Percentiles rank a stretch among this genome's conserved stretches.
These are phyloP conservation scores for Tricholoma saponaceum DNA, from an alignment of 768 basidiomycete species.

Conservation along the genomic window DNA sequence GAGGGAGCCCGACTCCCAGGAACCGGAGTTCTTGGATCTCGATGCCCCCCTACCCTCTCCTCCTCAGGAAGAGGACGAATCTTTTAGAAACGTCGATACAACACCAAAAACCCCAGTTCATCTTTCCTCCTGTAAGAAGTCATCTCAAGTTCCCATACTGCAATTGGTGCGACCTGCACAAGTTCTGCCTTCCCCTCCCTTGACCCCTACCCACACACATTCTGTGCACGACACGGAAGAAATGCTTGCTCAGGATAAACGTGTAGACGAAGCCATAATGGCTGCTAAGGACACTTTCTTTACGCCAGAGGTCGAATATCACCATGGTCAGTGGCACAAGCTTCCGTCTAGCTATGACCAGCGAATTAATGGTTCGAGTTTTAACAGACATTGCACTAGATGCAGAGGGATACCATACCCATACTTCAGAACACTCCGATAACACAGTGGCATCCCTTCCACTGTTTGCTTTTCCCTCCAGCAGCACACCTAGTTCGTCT, in stretches of 20 bases:
- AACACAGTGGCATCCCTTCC: conserved; percentile 32
- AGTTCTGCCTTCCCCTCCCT: conserved; percentile 30
- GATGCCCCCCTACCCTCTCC: conserved; percentile 43
- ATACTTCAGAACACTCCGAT: conserved; percentile 36
- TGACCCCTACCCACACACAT: conserved; percentile 17
- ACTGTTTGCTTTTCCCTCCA: conserved; percentile 8
- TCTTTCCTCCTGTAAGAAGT: conserved; percentile 19
- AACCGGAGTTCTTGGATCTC: conserved; percentile 86
- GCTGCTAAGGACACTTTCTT: conserved; percentile 36
- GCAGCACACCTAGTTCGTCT: conserved; percentile 8
- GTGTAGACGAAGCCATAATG: conserved; percentile 50
- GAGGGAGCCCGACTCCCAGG: conserved; percentile 27
- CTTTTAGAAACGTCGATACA: conserved; percentile 16
- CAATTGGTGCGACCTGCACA: conserved; percentile 15
- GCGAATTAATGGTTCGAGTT: conserved; percentile 3
- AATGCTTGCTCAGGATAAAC: conserved; percentile 35
- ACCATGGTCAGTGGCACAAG: conserved; percentile 37
- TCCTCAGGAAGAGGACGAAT: conserved; percentile 15
- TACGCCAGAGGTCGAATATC: conserved; percentile 59
- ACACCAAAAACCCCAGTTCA: conserved; percentile 30
- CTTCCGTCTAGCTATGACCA: not conserved
- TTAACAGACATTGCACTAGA: conserved; percentile 73
- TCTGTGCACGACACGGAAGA: conserved; percentile 20
- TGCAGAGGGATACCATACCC: conserved; percentile 74
- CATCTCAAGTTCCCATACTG: conserved; percentile 28